Evolutionary conservation across 805 yeast species (phyloP).

Genomic region (Kazachstania bromeliacearum): DNA sequence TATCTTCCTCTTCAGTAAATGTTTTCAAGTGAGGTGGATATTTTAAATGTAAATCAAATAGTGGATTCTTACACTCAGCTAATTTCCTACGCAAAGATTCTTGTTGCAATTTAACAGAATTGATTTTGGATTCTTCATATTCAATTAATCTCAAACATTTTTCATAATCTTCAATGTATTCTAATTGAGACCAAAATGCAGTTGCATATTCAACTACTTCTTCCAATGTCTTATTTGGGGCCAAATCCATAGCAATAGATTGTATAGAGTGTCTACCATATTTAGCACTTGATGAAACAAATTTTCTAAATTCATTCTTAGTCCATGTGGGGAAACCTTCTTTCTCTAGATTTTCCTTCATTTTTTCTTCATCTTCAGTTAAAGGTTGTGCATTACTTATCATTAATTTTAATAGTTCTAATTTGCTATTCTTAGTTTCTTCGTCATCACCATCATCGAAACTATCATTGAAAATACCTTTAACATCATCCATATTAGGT

Average conservation of each 20-base stretch:
- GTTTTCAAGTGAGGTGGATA: constrained; percentile 66
- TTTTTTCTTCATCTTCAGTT: constrained; percentile 68
- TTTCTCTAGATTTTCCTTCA: constrained; percentile 46
- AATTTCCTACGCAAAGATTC: constrained; percentile 73
- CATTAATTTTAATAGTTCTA: constrained; percentile 57
- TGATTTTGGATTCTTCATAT: constrained; percentile 76
- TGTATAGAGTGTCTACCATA: constrained; percentile 70
- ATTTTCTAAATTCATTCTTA: constrained; percentile 78
- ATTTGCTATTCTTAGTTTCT: constrained; percentile 36
- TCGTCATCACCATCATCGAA: constrained; percentile 32
- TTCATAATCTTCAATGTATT: constrained; percentile 83
- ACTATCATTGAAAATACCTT: constrained; percentile 31
- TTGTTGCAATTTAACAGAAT: constrained; percentile 56
- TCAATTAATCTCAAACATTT: constrained; percentile 73
- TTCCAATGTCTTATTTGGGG: constrained; percentile 65
- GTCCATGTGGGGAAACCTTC: constrained; percentile 80
- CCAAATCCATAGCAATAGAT: constrained; percentile 65
- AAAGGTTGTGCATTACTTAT: constrained; percentile 70
- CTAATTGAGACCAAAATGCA: constrained; percentile 72
- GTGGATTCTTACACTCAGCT: constrained; percentile 60
- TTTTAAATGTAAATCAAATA: constrained; percentile 64
- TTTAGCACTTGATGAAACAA: constrained; percentile 62
- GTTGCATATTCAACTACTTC: constrained; percentile 72
- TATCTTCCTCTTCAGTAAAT: constrained; percentile 83
- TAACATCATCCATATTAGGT: constrained; percentile 50